Base-by-base conservation (phyloP, 768 basidiomycete species). In the Kwoniella newhampshirensis region DNA sequence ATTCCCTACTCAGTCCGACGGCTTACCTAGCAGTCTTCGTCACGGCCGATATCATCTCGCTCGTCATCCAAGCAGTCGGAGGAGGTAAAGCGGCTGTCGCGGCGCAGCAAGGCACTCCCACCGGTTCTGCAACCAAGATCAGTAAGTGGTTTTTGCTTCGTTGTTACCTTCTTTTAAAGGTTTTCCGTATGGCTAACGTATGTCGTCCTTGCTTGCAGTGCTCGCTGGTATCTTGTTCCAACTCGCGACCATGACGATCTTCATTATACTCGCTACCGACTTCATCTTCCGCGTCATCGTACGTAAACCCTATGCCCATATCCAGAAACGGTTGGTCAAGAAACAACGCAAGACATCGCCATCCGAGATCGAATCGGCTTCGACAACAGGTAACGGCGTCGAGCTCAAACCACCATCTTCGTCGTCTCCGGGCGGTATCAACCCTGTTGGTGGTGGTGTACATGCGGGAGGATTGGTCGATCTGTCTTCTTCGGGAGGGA, bases 51-150 rank as follows among this genome's bases (percentile, higher is more conserved):
- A 44, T 73, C 3, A 56, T 77, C 48, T 63, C 62, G 11, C 56
- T 76, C 35, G 61, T 74, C 32, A 42, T 75, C 12, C 71, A 77
- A 51, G 75, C 70, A 11, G 64, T 71, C 26, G 75, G 75, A 11
- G 75, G 73, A 12, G 74, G 64, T 0, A 54, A 54, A 47, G 70
- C 71, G 0, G 75, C 72, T 2, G 54, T 67, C 4, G 63, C 62
- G 6, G 66, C 68, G 12, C 47, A 67, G 43, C 41, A 63, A 18
- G 63, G 67, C 4, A 60, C 53, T 13, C 43, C 54, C 28, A 64
- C 66, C 12, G 40, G 50, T 12, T 23, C 44, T 0, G 59, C 64
- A n/a, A 70, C 72, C 17, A 59, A 67, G 23, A 70, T 75, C 63
- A 75, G 69, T 71, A 40, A 44, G 69, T 62, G 21, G 1, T 27